phyloP scores from a whole-genome alignment of 2,329 filamentous ascomycete species.

The Clonostachys solani region DNA sequence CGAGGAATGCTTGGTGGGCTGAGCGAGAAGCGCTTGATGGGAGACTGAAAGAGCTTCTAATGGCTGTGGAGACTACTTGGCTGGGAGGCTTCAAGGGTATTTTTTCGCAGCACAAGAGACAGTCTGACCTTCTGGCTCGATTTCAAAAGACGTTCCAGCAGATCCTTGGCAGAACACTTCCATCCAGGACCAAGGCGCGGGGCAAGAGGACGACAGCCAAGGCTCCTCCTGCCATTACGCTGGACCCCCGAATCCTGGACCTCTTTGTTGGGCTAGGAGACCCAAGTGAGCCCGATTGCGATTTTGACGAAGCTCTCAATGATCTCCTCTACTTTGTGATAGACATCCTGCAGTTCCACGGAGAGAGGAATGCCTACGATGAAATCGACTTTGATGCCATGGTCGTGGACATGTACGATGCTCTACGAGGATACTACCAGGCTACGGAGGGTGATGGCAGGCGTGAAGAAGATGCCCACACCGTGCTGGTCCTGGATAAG shows the following conservation, averaged over 20 bases:
- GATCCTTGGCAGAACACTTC: constrained; percentile 79
- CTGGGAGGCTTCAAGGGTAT: constrained; percentile 91
- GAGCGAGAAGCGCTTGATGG: constrained; percentile 77
- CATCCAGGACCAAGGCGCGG: constrained; percentile 64
- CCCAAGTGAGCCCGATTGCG: constrained; percentile 59
- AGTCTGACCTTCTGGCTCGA: constrained; percentile 60
- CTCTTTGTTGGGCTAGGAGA: constrained; percentile 84
- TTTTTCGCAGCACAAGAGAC: constrained; percentile 70
- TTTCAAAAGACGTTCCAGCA: constrained; percentile 77
- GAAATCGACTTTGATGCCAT: constrained; percentile 95
- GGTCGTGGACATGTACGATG: constrained; percentile 83
- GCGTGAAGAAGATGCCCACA: constrained; percentile 54
- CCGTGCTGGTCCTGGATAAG: constrained; percentile 88
- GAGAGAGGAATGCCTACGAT: constrained; percentile 93
- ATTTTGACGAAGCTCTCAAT: constrained; percentile 84
- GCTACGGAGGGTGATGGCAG: constrained; percentile 29
- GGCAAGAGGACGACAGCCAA: constrained; percentile 47
- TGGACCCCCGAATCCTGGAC: constrained; percentile 67
- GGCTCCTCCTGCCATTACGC: constrained; percentile 31
- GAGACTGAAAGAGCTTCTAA: constrained; percentile 71
- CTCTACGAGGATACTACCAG: constrained; percentile 72
- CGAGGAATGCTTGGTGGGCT: constrained; percentile 84
- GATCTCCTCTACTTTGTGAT: constrained; percentile 95
- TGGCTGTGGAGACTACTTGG: constrained; percentile 90
- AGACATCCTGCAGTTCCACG: constrained; percentile 94